Evolutionary conservation across 495 filamentous ascomycete genomes (phyloP).

Genomic region (Echria macrotheca): DNA sequence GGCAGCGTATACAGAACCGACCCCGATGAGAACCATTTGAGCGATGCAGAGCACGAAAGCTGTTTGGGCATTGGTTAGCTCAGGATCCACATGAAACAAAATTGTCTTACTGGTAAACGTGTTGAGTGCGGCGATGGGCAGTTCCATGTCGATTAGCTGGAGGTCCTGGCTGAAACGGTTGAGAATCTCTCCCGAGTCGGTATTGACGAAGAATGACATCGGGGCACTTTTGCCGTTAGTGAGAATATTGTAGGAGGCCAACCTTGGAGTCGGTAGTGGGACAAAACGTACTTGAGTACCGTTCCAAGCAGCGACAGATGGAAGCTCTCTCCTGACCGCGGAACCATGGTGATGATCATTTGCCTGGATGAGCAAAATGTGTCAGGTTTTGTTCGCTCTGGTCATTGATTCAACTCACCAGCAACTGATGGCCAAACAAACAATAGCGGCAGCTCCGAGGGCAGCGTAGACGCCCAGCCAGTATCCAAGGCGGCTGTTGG

Average conservation of each 20-base stretch:
- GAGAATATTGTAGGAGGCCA: too few species aligned
- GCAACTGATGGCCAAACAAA: conserved; percentile 23
- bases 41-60: conserved; percentile 23
- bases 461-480: conserved; percentile 27
- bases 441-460: conserved; percentile 18
- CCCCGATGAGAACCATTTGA: conserved; percentile 37
- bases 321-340: conserved; percentile 22
- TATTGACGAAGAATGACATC: conserved; percentile 28
- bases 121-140: conserved; percentile 31
- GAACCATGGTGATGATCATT: conserved; percentile 29
- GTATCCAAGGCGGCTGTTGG: conserved; percentile 22
- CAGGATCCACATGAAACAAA: background rate
- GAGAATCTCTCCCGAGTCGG: conserved; percentile 26
- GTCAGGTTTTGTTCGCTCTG: too few species aligned
- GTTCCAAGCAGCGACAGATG: conserved; percentile 22
- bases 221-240: conserved; percentile 18
- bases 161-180: conserved; percentile 56
- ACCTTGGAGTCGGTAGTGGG: background rate
- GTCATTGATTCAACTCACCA: too few species aligned
- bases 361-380: too few species aligned
- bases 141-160: conserved; percentile 56
- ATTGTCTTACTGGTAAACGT: conserved; percentile 17
- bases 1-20: conserved; percentile 42
- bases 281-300: conserved; percentile 16
- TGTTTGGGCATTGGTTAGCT: background rate